These are phyloP conservation scores for Alternaria brassicae DNA, from an alignment of 2,329 filamentous ascomycete genomes.

Conservation along the genomic window DNA sequence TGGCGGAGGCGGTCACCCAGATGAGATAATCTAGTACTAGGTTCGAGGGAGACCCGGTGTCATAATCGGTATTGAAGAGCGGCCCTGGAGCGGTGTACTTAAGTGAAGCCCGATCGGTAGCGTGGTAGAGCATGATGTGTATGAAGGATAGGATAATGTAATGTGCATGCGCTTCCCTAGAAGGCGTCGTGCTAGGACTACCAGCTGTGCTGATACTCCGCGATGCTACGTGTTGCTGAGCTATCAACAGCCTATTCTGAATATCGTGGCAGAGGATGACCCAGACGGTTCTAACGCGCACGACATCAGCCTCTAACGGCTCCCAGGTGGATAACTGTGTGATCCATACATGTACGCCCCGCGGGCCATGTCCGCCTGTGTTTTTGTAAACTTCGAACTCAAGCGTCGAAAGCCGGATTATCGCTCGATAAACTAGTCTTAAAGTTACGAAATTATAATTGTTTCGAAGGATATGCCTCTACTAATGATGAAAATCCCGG, in stretches of 20 bases:
- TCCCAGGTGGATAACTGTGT: constrained; percentile 1
- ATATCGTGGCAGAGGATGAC: background rate
- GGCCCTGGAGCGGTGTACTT: constrained; percentile 1
- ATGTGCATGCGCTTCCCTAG: background rate
- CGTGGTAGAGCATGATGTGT: constrained; percentile 2
- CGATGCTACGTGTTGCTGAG: background rate
- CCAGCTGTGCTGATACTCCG: background rate
- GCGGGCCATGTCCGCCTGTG: background rate
- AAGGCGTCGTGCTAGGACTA: background rate
- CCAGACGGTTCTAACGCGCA: background rate
- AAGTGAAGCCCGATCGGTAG: background rate
- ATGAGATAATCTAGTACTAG: constrained; percentile 1
- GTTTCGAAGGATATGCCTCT: constrained; percentile 1
- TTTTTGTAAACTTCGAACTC: background rate
- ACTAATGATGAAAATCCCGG: background rate
- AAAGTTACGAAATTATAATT: background rate
- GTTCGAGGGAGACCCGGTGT: background rate
- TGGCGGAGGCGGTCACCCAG: constrained; percentile 7
- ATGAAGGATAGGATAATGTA: constrained; percentile 4
- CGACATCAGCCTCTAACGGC: background rate
- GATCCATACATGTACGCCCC: background rate
- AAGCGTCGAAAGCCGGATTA: background rate
- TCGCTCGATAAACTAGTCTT: background rate
- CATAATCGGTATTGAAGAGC: background rate
- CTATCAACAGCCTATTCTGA: background rate